Evolutionary conservation across 176 grass and related monocot genomes (phyloP), one percentile per base, ranked within the genome.

Genomic region (Aechmea fasciata): DNA sequence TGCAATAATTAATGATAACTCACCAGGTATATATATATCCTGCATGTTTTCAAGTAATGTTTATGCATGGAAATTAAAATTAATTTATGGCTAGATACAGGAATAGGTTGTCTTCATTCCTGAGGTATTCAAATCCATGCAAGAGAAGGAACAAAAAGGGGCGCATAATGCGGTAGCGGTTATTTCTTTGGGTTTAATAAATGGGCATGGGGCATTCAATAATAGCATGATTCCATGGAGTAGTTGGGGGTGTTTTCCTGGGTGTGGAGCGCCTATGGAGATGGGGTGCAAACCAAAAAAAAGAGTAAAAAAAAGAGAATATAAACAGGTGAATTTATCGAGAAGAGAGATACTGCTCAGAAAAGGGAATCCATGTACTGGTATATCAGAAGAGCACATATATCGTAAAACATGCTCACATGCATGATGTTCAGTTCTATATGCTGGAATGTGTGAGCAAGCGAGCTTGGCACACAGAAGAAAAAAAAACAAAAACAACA

Each of bases 101-200:
- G 14, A n/a, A 19, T 19, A n/a, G 55, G 14, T 59, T 59, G n/a
- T 59, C 13, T 14, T 14, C n/a, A n/a, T 26, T 33, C 4, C 28
- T 18, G 12, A 5, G 54, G 5, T 1, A 10, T 62, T 19, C 26
- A 52, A 13, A 52, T 25, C 18, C 68, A 51, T 63, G 47, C 47
- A 63, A 13, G 9, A 74, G 71, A 74, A 74, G 71, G 26, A 74
- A 74, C 71, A 74, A 74, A 74, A 64, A 47, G 11, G 4, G 64
- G 72, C 59, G 19, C 1, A 65, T 11, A 74, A 64, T 63, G 22
- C 20, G 71, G 71, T 48, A 10, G 57, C 26, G 61, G 20, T 51
- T 74, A 64, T 65, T 64, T 59, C 19, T 14, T 64, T 4, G 7
- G 18, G 17, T 18, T 22, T 61, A 61, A 19, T 61, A 61, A 61